Evolutionary conservation across 2,329 filamentous ascomycete species (phyloP), one percentile per base, ranked within the genome.

Genomic region (Venturia asperata): DNA sequence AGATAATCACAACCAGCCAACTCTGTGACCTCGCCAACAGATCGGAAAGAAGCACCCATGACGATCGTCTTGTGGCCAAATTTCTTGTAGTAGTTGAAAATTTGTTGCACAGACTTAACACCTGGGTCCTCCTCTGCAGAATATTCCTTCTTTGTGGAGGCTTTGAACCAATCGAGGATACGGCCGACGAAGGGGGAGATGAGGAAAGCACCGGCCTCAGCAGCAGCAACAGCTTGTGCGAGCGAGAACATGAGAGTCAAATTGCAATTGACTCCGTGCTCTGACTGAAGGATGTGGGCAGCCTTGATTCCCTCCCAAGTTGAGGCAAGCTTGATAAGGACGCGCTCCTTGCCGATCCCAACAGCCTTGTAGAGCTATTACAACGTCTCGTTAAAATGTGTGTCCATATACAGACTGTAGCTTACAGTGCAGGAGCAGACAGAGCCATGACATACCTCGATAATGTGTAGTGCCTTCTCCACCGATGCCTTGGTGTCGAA

Each of bases 11-110:
- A 97, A 76, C 94, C 94, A 77, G 93, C 93, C 68, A 99, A 87
- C 85, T 99, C 94, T 61, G 91, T 97, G 80, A 99, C 96, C 84
- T 99, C 94, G 75, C 94, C 94, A 69, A 82, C 82, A 84, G 89
- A 97, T 78, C 94, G 88, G 91, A 99, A 99, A 49, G 92, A 97
- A 72, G 94, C 94, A 76, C 94, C 94, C 94, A 99, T 99, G 81
- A 99, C 94, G 73, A 97, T 97, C 79, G 94, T 99, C 74, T 96
- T 96, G 88, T 99, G 97, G 79, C 90, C 91, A 79, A 83, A 91
- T 86, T 97, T 97, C 91, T 99, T 99, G 89, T 99, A 99, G 90
- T 99, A 99, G 87, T 99, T 94, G 87, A 89, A 99, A 83, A 99
- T 99, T 79, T 74, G 77, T 85, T 93, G 85, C 76, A 99, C 94